A percentile compares a stretch with the other conserved stretches of the same genome.
These are phyloP conservation scores for Heliosperma pusillum DNA, from an alignment of 148 eudicot species.

Conservation along the genomic window DNA sequence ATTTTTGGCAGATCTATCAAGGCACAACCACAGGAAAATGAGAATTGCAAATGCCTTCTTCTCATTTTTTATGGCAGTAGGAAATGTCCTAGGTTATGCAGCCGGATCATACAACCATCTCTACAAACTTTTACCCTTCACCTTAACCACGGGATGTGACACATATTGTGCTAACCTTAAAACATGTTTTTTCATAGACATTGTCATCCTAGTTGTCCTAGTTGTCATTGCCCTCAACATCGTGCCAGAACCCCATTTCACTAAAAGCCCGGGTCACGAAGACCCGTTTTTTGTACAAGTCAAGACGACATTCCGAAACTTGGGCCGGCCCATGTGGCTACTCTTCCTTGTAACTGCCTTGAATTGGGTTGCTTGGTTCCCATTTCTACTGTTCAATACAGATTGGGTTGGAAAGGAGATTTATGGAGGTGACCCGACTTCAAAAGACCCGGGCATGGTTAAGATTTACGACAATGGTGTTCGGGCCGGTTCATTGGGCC, in stretches of 20 bases:
- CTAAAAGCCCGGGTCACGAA: neutral
- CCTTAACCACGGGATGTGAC: slow-evolving; percentile 58
- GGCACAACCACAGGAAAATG: slow-evolving; percentile 35
- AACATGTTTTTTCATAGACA: slow-evolving; percentile 59
- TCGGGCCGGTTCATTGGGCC: slow-evolving; percentile 59
- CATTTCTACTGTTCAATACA: slow-evolving; percentile 58
- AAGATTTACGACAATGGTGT: slow-evolving; percentile 51
- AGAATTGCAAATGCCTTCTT: slow-evolving; percentile 51
- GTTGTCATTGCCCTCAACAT: slow-evolving; percentile 33
- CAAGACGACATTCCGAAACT: slow-evolving; percentile 40
- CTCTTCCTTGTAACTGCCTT: slow-evolving; percentile 56
- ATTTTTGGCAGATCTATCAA: slow-evolving; percentile 64
- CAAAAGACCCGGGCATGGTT: slow-evolving; percentile 7
- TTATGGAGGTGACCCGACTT: slow-evolving; percentile 48
- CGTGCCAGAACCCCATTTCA: slow-evolving; percentile 31
- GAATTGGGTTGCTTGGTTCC: slow-evolving; percentile 71
- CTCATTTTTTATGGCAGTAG: slow-evolving; percentile 73
- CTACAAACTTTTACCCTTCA: slow-evolving; percentile 52
- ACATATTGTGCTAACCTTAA: slow-evolving; percentile 75
- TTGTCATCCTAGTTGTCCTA: slow-evolving; percentile 37
- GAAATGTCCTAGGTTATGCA: slow-evolving; percentile 71
- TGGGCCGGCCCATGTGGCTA: slow-evolving; percentile 63
- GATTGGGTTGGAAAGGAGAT: slow-evolving; percentile 80
- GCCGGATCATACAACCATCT: slow-evolving; percentile 60
- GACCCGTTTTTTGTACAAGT: slow-evolving; percentile 47